Evolutionary conservation across 345 rosid species (phyloP).

Genomic region (Cardamine resedifolia): DNA sequence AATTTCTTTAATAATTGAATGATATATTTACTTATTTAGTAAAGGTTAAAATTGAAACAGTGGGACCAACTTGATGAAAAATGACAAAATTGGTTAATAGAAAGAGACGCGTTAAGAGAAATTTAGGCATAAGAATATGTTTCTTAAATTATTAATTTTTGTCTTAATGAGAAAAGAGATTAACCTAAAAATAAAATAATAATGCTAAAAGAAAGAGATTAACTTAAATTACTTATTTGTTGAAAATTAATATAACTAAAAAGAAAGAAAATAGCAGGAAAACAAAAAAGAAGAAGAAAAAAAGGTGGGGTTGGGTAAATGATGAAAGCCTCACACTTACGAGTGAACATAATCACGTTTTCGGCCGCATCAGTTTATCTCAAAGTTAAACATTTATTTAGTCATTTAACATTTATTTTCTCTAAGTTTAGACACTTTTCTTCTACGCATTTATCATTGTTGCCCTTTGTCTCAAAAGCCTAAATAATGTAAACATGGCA

Average conservation of each 20-base stretch:
- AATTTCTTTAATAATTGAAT: constrained; percentile 13
- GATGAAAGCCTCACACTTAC: constrained; percentile 26
- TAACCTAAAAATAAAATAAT: not conserved
- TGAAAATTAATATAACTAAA: not conserved
- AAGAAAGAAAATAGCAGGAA: not conserved
- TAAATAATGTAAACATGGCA: constrained; percentile 38
- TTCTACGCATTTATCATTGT: constrained; percentile 45
- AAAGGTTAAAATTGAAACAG: constrained; percentile 5
- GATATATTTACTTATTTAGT: not conserved
- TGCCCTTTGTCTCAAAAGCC: constrained; percentile 51
- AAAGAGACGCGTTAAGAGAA: not conserved
- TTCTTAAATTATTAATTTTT: not conserved
- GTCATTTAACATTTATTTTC: constrained; percentile 9
- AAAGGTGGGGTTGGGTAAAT: constrained; percentile 25
- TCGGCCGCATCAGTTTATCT: constrained; percentile 20
- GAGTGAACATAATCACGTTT: constrained; percentile 41
- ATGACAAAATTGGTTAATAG: constrained; percentile 16
- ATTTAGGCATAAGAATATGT: not conserved
- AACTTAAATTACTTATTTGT: too few relatives aligned
- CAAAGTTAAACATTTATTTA: not conserved
- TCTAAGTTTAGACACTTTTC: constrained; percentile 38
- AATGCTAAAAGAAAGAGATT: not conserved
- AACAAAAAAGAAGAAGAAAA: not conserved
- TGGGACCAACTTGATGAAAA: constrained; percentile 23
- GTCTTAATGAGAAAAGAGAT: not conserved